These are phyloP conservation scores for Metschnikowia colocasiae DNA, from an alignment of 805 yeast species.

Conservation along the genomic window DNA sequence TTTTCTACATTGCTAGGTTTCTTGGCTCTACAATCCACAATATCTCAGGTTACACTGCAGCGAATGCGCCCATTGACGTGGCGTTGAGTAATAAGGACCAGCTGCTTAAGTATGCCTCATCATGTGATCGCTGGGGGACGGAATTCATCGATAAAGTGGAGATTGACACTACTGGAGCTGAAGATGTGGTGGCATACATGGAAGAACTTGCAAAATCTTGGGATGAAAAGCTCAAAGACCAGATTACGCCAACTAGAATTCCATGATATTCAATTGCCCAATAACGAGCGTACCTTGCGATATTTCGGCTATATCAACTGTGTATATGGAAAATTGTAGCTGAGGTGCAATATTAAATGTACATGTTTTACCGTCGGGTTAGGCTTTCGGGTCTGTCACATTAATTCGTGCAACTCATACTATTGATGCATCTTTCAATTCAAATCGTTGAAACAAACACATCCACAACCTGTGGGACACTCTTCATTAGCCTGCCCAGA, in stretches of 20 bases:
- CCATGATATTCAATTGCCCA: not conserved
- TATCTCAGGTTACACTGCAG: constrained; percentile 83
- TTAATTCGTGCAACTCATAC: no score
- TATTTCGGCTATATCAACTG: no score
- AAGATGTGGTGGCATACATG: constrained; percentile 63
- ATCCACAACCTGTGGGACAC: constrained; percentile 21
- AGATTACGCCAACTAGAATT: constrained; percentile 54
- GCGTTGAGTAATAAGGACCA: constrained; percentile 53
- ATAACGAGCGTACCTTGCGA: no score
- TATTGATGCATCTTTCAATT: not conserved
- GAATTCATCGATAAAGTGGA: constrained; percentile 57
- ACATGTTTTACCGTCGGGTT: not conserved
- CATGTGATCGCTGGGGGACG: constrained; percentile 58
- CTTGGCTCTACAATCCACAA: constrained; percentile 88
- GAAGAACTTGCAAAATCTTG: constrained; percentile 57
- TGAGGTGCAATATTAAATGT: no score
- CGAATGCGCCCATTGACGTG: constrained; percentile 67
- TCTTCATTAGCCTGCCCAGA: constrained; percentile 6
- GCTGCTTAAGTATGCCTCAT: constrained; percentile 65
- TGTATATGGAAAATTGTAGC: not conserved
- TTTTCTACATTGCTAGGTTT: constrained; percentile 79
- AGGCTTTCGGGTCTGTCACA: no score
- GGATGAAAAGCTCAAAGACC: constrained; percentile 72
- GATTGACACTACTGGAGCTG: constrained; percentile 61
- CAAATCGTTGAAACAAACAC: constrained; percentile 12